A percentile compares a stretch with the other conserved stretches of the same genome.
These are phyloP conservation scores for Chlorella sp. DNA, from an alignment of 139 green algal genomes.

Conservation along the genomic window DNA sequence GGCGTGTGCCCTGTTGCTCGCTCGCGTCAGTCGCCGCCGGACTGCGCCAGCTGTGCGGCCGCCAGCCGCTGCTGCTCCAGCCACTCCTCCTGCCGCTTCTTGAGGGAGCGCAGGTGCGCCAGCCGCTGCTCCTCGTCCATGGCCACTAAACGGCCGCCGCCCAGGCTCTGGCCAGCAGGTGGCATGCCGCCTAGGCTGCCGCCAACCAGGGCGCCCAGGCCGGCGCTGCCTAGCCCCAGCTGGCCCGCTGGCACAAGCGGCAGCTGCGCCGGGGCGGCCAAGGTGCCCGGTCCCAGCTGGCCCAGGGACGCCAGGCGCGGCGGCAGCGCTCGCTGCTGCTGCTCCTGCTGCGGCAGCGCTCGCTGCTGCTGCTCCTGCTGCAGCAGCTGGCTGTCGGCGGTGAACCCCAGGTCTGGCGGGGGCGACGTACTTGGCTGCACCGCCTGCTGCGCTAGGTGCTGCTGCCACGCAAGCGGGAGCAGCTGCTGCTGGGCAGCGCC, in stretches of 20 bases:
- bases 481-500: not conserved
- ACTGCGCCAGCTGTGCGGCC: not conserved
- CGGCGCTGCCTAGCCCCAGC: too few relatives aligned
- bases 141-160: not conserved
- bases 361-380: slow-evolving; percentile 6
- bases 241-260: too few relatives aligned
- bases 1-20: too few relatives aligned
- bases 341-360: not conserved
- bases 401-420: not conserved
- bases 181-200: not conserved
- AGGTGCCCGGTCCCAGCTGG: not conserved
- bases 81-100: slow-evolving; percentile 24
- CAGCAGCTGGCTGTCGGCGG: not conserved
- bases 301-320: not conserved
- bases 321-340: not conserved
- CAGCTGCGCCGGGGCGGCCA: not conserved
- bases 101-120: slow-evolving; percentile 10
- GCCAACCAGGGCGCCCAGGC: not conserved
- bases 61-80: slow-evolving; percentile 9
- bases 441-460: not conserved
- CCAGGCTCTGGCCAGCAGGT: too few relatives aligned
- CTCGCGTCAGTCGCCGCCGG: not conserved
- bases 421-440: not conserved
- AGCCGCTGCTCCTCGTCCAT: not conserved
- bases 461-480: not conserved